Evolutionary conservation across 129 eudicot species (phyloP).

Genomic region (Flaveria ramosissima): DNA sequence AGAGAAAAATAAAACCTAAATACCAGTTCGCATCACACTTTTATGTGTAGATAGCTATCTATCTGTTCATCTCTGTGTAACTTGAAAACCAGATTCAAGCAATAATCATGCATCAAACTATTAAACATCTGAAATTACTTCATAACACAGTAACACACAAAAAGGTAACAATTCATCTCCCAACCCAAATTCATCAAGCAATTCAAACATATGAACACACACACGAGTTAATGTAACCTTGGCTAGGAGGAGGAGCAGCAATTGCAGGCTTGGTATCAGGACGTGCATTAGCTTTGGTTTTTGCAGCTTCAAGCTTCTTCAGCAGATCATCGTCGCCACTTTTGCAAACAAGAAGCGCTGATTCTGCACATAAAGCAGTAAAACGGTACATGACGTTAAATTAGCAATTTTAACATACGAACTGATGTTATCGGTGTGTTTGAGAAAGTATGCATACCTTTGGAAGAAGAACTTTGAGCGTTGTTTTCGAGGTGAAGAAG

Average conservation of each 20-base stretch:
- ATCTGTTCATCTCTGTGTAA: not conserved
- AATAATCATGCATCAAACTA: not conserved
- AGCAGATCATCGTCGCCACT: conserved; percentile 29
- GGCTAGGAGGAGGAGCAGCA: conserved; percentile 50
- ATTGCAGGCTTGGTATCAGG: conserved; percentile 38
- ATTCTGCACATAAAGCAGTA: conserved; percentile 17
- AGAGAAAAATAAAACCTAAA: not conserved
- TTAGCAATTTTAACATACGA: not conserved
- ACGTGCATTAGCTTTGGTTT: conserved; percentile 24
- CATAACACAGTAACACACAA: not conserved
- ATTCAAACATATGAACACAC: not conserved
- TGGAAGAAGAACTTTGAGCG: conserved; percentile 16
- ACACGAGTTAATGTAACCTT: conserved; percentile 23
- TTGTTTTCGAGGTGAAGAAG: conserved; percentile 37
- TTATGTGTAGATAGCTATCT: not conserved
- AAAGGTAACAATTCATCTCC: not conserved
- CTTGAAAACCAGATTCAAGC: not conserved
- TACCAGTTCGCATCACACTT: not conserved
- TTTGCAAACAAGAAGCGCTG: conserved; percentile 44
- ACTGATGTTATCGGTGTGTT: not conserved
- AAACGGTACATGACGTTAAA: not conserved
- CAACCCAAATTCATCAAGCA: not conserved
- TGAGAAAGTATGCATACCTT: conserved; percentile 19
- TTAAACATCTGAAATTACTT: not conserved
- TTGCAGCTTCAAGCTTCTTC: conserved; percentile 35